These are phyloP conservation scores for Leccinellum albellum DNA, from an alignment of 768 basidiomycete genomes.

Conservation along the genomic window DNA sequence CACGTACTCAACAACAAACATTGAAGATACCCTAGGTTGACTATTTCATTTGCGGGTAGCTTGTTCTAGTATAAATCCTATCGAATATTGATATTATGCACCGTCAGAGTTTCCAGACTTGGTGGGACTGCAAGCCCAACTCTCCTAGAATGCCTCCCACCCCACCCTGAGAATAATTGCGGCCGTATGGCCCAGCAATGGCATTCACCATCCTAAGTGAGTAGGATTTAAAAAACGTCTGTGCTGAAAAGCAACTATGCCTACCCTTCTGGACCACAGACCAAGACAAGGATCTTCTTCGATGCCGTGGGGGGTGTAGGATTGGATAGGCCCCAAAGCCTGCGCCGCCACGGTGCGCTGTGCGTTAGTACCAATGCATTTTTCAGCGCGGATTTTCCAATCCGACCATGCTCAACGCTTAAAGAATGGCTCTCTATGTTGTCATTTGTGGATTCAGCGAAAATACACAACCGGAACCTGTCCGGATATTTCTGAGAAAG, in stretches of 20 bases:
- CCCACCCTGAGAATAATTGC: constrained; percentile 70
- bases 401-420: constrained; percentile 48
- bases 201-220: constrained; percentile 63
- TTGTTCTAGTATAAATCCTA: neutral
- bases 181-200: constrained; percentile 73
- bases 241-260: constrained; percentile 19
- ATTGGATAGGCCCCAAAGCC: constrained; percentile 15
- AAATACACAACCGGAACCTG: constrained; percentile 53
- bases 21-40: no score
- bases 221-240: neutral
- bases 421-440: constrained; percentile 12
- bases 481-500: constrained; percentile 53
- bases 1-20: no score
- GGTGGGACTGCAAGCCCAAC: constrained; percentile 55
- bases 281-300: constrained; percentile 58
- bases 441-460: constrained; percentile 48
- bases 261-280: constrained; percentile 84
- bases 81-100: neutral
- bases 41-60: neutral
- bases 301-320: neutral
- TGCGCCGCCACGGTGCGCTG: constrained; percentile 29
- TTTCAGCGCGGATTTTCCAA: constrained; percentile 49
- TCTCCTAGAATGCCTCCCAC: constrained; percentile 65
- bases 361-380: constrained; percentile 34
- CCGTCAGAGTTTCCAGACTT: constrained; percentile 66